Evolutionary conservation across 164 flowering plant species (phyloP), one percentile per base, ranked within the genome.

Genomic region (Aristolochia californica): DNA sequence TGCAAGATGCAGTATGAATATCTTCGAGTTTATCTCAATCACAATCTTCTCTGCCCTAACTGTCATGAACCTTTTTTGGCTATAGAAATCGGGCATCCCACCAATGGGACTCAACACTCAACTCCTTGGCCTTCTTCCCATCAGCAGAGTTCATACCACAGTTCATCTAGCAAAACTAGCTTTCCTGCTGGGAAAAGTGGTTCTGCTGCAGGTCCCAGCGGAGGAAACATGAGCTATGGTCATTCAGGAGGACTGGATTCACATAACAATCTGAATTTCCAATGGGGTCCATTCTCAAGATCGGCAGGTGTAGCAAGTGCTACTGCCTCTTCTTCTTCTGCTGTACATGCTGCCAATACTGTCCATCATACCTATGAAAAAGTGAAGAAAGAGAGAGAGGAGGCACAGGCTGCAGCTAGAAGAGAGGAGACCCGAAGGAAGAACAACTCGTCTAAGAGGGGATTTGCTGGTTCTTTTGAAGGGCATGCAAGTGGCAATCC

Each of bases 1-100:
- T 90, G 97, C 77, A 78, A 77, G 67, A 79, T 87, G 81, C 90
- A 85, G 12, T 90, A 79, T 62, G 93, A 87, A 72, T 90, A 85
- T 68, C 79, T 76, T 25, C 72, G 80, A 27, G 68, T 73, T 5
- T 83, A 87, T 77, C 78, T 78, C 14, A 83, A 90, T 64, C 82
- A 77, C 63, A 82, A 73, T 48, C 90, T 90, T 25, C 70, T 77
- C 13, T 90, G 95, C 54, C 85, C 81, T 25, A 76, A 77, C 53
- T 90, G 97, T 61, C 84, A 77, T 22, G 69, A 78, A 66, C 80
- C 90, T 16, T 90, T 90, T 75, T 57, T 75, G 30, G 95, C 95
- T 22, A 49, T 67, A n/a, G 93, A 84, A 65, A 77, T 71, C 16
- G 69, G 75, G 12, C 73, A 82, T 27, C 64, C 72, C 56, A 30